Evolutionary conservation across 2,329 filamentous ascomycete genomes (phyloP), one percentile per base, ranked within the genome.

Genomic region (Aureobasidium sp.): DNA sequence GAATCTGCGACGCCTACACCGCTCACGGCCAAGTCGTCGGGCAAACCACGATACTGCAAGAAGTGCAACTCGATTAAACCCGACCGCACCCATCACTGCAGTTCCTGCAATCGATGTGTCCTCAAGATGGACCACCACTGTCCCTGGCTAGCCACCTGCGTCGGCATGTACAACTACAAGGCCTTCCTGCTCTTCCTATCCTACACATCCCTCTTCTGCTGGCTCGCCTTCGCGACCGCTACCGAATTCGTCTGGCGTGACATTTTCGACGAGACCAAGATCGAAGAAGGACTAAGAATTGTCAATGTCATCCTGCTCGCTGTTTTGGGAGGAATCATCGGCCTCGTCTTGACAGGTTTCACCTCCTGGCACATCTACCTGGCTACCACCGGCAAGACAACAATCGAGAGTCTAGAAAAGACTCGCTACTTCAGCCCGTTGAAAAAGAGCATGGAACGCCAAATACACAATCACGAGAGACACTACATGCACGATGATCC

Each of bases 111-210:
- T 67, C 88, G 89, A 70, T 99, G 94, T 74, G 92, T 99, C 29
- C 81, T 99, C 74, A 99, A 99, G 80, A 99, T 99, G 94, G 94
- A 99, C 73, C 94, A 99, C 74, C 94, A 99, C 77, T 99, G 94
- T 73, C 94, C 94, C 17, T 99, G 94, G 44, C 82, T 99, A 54
- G 93, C 94, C 31, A 96, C 91, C 4, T 99, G 94, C 74, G 89
- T 99, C 63, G 94, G 94, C 22, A 79, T 99, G 66, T 85, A 85
- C 71, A 99, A 99, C 76, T 95, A 97, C 81, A 99, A 99, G 77
- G 83, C 92, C 0, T 99, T 99, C 72, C 74, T 99, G 59, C 82
- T 97, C 3, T 99, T 97, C 73, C 80, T 99, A 29, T 83, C 92
- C 61, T 97, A 99, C 74, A 91, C 90, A 0, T 90, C 88, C 4